Conservation (phyloP, 2,329 filamentous ascomycete genomes). For the Trichoderma arundinaceum region DNA sequence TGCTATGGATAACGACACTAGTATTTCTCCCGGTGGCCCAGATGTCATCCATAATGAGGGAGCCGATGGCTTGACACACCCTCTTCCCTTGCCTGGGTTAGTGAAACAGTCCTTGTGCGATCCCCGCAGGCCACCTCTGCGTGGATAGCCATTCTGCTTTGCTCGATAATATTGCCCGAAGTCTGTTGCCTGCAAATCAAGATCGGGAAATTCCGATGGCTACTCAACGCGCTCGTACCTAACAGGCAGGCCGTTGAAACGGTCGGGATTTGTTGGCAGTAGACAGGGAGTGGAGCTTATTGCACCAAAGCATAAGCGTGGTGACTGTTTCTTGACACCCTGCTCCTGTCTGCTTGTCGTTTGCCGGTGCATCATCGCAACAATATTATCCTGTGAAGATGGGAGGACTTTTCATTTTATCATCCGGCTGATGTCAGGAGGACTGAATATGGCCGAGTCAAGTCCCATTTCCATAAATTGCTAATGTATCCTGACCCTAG, state of each 20-base stretch:
- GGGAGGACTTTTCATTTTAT: background rate
- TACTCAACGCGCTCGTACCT: background rate
- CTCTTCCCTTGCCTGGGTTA: background rate
- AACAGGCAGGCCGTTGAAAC: background rate
- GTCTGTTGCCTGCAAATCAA: constrained; percentile 3
- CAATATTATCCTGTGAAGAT: background rate
- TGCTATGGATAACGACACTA: no score
- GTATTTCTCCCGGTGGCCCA: no score
- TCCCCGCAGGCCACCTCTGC: no score
- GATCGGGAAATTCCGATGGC: constrained; percentile 2
- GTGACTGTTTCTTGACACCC: background rate
- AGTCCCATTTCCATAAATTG: background rate
- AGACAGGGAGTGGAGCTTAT: background rate
- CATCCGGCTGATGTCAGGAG: background rate
- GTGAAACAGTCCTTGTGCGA: background rate
- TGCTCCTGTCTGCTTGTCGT: background rate
- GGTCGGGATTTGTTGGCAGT: background rate
- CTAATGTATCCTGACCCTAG: background rate
- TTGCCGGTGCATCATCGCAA: constrained; percentile 4
- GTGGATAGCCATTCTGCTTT: background rate
- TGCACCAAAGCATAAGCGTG: background rate
- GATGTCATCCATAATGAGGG: background rate
- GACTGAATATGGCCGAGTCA: background rate
- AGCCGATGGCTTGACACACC: background rate
- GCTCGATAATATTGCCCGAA: background rate